Conservation (phyloP, 495 filamentous ascomycete genomes). For the Penicillium verhagenii region DNA sequence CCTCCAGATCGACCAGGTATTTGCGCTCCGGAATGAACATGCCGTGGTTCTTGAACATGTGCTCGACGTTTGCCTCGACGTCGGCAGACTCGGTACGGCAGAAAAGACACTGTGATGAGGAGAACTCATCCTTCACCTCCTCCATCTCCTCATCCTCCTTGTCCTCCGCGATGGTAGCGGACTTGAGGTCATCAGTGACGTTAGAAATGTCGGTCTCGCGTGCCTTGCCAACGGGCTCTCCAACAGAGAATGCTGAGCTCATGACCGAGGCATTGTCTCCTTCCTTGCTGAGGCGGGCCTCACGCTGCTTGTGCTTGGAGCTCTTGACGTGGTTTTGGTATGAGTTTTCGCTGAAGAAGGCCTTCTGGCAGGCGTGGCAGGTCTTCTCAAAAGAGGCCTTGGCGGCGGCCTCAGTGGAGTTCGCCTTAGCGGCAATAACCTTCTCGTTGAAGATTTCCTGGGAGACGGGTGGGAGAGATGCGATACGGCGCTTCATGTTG, state of each 20-base stretch:
- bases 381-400: conserved; percentile 84
- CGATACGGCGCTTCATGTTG: conserved; percentile 94
- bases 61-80: conserved; percentile 67
- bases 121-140: conserved; percentile 29
- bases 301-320: conserved; percentile 80
- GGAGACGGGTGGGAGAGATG: conserved; percentile 84
- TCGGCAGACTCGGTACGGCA: conserved; percentile 79
- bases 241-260: conserved; percentile 88
- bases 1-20: conserved; percentile 78
- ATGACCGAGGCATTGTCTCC: conserved; percentile 73
- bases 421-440: conserved; percentile 87
- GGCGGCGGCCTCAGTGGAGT: conserved; percentile 76
- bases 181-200: conserved; percentile 75
- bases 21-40: conserved; percentile 91
- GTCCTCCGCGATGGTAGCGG: conserved; percentile 65
- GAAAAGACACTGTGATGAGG: conserved; percentile 78
- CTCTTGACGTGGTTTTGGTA: conserved; percentile 91
- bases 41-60: conserved; percentile 92
- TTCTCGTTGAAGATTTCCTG: conserved; percentile 96
- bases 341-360: conserved; percentile 93
- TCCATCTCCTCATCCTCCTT: conserved; percentile 45
- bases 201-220: conserved; percentile 70
- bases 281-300: conserved; percentile 47
- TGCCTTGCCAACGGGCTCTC: conserved; percentile 65
- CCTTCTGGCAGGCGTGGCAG: conserved; percentile 83